Evolutionary conservation across 805 yeast genomes (phyloP).

Genomic region (Saccharomycopsis guyanensis): DNA sequence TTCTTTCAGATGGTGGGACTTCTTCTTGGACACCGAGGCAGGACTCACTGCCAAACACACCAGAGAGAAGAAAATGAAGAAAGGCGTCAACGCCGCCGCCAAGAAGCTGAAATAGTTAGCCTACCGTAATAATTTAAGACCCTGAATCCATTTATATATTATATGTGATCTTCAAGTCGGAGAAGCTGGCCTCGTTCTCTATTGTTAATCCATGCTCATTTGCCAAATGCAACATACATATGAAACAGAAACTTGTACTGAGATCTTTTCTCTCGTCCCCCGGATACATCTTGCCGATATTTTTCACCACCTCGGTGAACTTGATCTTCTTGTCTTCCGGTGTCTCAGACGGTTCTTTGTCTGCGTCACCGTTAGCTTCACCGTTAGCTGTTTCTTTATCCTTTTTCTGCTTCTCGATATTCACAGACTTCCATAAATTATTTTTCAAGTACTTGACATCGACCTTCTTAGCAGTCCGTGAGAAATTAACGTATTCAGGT

Average conservation of each 20-base stretch:
- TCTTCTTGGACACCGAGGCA: conserved; percentile 56
- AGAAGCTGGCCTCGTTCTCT: conserved; percentile 27
- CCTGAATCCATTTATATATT: conserved; percentile 1
- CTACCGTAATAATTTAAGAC: too few relatives aligned
- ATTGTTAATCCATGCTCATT: conserved; percentile 73
- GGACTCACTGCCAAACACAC: conserved; percentile 50
- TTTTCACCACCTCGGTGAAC: conserved; percentile 42
- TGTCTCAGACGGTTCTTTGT: conserved; percentile 10
- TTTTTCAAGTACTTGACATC: conserved; percentile 68
- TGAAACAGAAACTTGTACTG: conserved; percentile 80
- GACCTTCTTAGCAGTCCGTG: conserved; percentile 70
- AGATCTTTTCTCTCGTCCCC: conserved; percentile 53
- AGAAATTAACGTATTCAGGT: conserved; percentile 46
- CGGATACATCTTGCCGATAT: conserved; percentile 45
- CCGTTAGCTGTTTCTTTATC: conserved; percentile 15
- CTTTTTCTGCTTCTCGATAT: conserved; percentile 26
- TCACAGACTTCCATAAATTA: conserved; percentile 61
- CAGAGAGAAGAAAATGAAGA: conserved; percentile 41
- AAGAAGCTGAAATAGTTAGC: conserved; percentile 25
- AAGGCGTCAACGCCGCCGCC: conserved; percentile 32
- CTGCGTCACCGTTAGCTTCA: neutral
- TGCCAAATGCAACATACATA: conserved; percentile 76
- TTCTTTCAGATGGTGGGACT: conserved; percentile 79
- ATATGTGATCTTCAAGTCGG: conserved; percentile 17
- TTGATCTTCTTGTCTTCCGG: conserved; percentile 23